phyloP scores from a whole-genome alignment of 495 filamentous ascomycete species.

The Daldinia loculata region DNA sequence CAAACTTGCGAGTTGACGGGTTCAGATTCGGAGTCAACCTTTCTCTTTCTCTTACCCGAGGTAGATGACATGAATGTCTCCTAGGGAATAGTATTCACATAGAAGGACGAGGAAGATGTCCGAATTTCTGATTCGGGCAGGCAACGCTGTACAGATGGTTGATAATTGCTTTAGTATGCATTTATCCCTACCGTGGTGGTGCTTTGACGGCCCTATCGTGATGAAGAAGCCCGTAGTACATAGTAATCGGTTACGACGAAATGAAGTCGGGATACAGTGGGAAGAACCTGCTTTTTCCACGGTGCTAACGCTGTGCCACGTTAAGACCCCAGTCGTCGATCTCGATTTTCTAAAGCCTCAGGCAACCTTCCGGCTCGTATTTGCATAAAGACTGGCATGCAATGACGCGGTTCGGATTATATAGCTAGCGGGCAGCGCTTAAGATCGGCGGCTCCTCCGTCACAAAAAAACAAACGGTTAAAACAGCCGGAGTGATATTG shows the following conservation, averaged over 20 bases:
- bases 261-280: constrained; percentile 37
- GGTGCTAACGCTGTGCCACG: constrained; percentile 40
- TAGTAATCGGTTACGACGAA: constrained; percentile 7
- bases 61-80: constrained; percentile 2
- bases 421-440: constrained; percentile 19
- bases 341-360: constrained; percentile 39
- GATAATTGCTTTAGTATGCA: constrained; percentile 3
- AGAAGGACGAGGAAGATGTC: constrained; percentile 4
- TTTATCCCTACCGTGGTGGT: constrained; percentile 1
- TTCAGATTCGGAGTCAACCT: neutral
- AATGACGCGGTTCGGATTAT: constrained; percentile 42
- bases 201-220: constrained; percentile 11
- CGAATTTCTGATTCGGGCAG: neutral
- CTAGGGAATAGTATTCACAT: neutral
- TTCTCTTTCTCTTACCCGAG: constrained; percentile 5
- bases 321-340: constrained; percentile 34
- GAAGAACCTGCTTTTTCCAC: constrained; percentile 28
- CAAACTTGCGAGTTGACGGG: constrained; percentile 3
- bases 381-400: constrained; percentile 36
- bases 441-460: constrained; percentile 34
- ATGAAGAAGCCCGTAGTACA: neutral
- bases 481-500: constrained; percentile 15
- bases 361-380: constrained; percentile 37
- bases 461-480: constrained; percentile 5
- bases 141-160: neutral